Percentiles rank a stretch among this genome's conserved stretches.
These are phyloP conservation scores for Cyclotella baltica DNA, from an alignment of 108 stramenopile species.

Conservation along the genomic window DNA sequence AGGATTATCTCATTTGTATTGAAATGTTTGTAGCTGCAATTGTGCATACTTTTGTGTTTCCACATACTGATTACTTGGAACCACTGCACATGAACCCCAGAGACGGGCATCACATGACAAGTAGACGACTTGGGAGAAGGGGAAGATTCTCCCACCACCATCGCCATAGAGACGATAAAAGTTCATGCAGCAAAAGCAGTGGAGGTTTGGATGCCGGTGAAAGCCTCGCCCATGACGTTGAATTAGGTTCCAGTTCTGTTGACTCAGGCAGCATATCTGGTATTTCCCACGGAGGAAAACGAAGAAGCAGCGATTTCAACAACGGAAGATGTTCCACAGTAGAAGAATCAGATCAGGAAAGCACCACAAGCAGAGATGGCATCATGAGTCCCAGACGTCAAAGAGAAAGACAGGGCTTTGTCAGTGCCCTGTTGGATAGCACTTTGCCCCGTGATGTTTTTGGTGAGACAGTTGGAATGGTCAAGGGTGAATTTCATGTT, in stretches of 20 bases:
- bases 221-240: constrained; percentile 28
- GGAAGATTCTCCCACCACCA: constrained; percentile 22
- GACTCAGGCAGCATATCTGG: constrained; percentile 6
- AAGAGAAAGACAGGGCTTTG: constrained; percentile 67
- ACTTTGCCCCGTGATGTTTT: constrained; percentile 85
- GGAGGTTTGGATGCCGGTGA: constrained; percentile 34
- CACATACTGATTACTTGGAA: constrained; percentile 89
- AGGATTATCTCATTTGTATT: constrained; percentile 97
- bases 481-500: constrained; percentile 85
- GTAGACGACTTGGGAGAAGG: constrained; percentile 53
- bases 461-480: constrained; percentile 83
- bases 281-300: constrained; percentile 34
- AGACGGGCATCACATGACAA: constrained; percentile 19
- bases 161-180: constrained; percentile 58
- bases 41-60: constrained; percentile 94
- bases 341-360: constrained; percentile 40
- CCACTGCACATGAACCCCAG: constrained; percentile 60
- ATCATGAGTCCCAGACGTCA: constrained; percentile 26
- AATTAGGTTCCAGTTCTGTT: constrained; percentile 36
- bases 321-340: constrained; percentile 42
- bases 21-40: constrained; percentile 97
- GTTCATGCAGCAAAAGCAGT: constrained; percentile 58
- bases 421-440: constrained; percentile 80
- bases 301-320: constrained; percentile 41
- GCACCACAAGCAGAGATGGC: constrained; percentile 22